These are phyloP conservation scores for Penicillium sp. DNA, from an alignment of 2,329 filamentous ascomycete genomes.

Conservation along the genomic window DNA sequence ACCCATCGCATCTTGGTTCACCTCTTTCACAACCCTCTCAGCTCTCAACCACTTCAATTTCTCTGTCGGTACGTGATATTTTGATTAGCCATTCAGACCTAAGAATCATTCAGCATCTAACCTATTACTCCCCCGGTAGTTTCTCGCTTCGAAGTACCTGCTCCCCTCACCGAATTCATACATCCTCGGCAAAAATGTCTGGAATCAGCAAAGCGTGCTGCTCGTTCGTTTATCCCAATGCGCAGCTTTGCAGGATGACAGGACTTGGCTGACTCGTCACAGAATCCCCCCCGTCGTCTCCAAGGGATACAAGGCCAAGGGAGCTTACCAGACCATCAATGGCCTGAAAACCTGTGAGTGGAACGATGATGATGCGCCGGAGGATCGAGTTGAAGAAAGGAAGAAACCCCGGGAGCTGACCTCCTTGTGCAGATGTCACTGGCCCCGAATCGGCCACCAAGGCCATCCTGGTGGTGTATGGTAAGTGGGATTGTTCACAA, in stretches of 20 bases:
- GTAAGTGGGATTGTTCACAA: conserved; percentile 32
- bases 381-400: too few species aligned
- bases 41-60: conserved; percentile 32
- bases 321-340: conserved; percentile 64
- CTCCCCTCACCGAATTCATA: conserved; percentile 25
- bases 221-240: conserved; percentile 44
- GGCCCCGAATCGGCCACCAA: conserved; percentile 62
- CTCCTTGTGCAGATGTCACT: conserved; percentile 55
- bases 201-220: conserved; percentile 54
- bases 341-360: conserved; percentile 66
- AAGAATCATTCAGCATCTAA: neutral
- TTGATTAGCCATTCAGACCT: too few species aligned
- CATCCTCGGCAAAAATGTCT: conserved; percentile 42
- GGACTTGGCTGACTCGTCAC: conserved; percentile 11
- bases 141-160: conserved; percentile 24
- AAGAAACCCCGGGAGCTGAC: conserved; percentile 7
- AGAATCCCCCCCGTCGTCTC: conserved; percentile 52
- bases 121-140: conserved; percentile 15
- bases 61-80: neutral
- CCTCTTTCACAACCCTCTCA: conserved; percentile 5
- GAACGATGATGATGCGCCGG: neutral
- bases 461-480: conserved; percentile 63
- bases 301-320: conserved; percentile 61
- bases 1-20: neutral
- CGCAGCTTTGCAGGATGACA: conserved; percentile 2